Conservation (phyloP, 2,329 filamentous ascomycete genomes). For the Sporothrix luriei region DNA sequence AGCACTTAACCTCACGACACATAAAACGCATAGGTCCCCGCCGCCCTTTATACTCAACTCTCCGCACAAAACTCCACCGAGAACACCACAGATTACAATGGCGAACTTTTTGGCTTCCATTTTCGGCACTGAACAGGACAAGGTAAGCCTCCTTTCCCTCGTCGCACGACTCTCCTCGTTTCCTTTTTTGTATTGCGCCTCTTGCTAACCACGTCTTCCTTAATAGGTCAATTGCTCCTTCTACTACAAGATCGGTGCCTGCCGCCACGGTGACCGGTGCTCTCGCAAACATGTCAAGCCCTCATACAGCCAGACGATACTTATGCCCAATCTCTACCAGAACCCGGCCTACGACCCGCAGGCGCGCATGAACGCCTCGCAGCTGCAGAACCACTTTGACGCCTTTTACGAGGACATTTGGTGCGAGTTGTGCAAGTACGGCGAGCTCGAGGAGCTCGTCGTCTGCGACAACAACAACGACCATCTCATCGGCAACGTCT, state of each 20-base stretch:
- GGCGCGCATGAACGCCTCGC: constrained; percentile 92
- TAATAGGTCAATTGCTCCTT: constrained; percentile 88
- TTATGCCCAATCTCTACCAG: constrained; percentile 98
- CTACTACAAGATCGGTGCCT: constrained; percentile 99
- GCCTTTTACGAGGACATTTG: constrained; percentile 99
- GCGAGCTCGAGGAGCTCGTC: constrained; percentile 94
- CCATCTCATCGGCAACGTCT: constrained; percentile 97
- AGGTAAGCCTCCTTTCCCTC: constrained; percentile 44
- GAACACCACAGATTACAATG: constrained; percentile 56
- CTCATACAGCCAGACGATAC: constrained; percentile 94
- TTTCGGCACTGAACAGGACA: constrained; percentile 99
- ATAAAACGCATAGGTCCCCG: constrained; percentile 3
- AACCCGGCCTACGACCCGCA: constrained; percentile 97
- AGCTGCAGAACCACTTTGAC: constrained; percentile 99
- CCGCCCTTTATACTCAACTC: neutral
- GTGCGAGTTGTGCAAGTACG: constrained; percentile 99
- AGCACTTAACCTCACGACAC: neutral
- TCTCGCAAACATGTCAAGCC: constrained; percentile 99
- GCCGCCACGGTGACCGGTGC: constrained; percentile 96
- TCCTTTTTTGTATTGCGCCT: constrained; percentile 21
- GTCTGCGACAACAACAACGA: constrained; percentile 99
- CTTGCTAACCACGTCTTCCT: constrained; percentile 2
- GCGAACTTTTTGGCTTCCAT: constrained; percentile 99
- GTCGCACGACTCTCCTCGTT: constrained; percentile 31
- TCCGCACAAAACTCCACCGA: neutral